A percentile compares a stretch with the other conserved stretches of the same genome.
Conservation (phyloP, 371 early-diverging fungal species). For the Batrachochytrium dendrobatidis region DNA sequence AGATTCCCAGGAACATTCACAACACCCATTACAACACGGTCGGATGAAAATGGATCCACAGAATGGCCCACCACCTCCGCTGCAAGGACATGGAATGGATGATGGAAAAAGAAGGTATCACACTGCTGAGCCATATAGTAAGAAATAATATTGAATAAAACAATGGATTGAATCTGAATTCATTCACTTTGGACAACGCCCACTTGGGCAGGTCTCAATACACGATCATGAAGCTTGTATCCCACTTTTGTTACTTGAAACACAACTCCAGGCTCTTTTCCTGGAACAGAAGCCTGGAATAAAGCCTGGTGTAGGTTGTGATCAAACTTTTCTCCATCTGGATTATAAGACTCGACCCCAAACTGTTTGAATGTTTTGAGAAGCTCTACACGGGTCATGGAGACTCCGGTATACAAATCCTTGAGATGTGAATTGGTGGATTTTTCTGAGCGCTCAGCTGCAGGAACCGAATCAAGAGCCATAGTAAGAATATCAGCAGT, state of each 20-base stretch:
- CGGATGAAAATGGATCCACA: too few relatives aligned
- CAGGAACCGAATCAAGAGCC: constrained; percentile 77
- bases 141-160: too few relatives aligned
- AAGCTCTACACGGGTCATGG: constrained; percentile 81
- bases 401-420: constrained; percentile 80
- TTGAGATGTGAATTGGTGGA: constrained; percentile 46
- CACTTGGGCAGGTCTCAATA: constrained; percentile 93
- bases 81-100: too few relatives aligned
- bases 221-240: constrained; percentile 82
- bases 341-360: constrained; percentile 78
- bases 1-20: too few relatives aligned
- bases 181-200: constrained; percentile 67
- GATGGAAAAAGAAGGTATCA: too few relatives aligned
- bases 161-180: background rate
- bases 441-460: constrained; percentile 37
- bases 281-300: constrained; percentile 86
- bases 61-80: too few relatives aligned
- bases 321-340: constrained; percentile 81
- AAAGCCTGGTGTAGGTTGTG: constrained; percentile 91
- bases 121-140: too few relatives aligned
- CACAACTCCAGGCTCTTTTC: constrained; percentile 80
- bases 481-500: constrained; percentile 85
- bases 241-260: constrained; percentile 87
- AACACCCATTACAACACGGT: too few relatives aligned
- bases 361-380: constrained; percentile 81